These are phyloP conservation scores for Phytophthora tubulina DNA, from an alignment of 352 stramenopile species.

Conservation along the genomic window DNA sequence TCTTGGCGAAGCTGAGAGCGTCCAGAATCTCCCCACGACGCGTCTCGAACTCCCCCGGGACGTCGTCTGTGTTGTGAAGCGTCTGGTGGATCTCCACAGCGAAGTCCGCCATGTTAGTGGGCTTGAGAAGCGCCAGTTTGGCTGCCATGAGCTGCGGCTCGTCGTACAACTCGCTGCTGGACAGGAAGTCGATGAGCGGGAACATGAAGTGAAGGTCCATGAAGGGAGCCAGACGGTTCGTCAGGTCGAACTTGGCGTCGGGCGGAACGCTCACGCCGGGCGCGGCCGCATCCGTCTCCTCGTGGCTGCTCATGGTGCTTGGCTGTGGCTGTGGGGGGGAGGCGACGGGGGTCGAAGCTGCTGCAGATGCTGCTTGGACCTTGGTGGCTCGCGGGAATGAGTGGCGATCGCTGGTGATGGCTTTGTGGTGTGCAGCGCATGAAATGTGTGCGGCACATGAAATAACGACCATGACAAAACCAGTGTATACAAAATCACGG, in stretches of 20 bases:
- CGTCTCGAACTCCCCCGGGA: slow-evolving; percentile 87
- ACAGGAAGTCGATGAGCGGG: slow-evolving; percentile 96
- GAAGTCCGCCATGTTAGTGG: slow-evolving; percentile 98
- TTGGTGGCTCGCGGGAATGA: slow-evolving; percentile 49
- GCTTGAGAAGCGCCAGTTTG: slow-evolving; percentile 93
- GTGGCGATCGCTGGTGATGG: slow-evolving; percentile 33
- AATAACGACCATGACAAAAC: no score
- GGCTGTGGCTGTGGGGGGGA: background rate
- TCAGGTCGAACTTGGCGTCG: slow-evolving; percentile 94
- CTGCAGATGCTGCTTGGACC: slow-evolving; percentile 16
- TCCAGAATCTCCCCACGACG: slow-evolving; percentile 81
- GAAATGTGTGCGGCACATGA: no score
- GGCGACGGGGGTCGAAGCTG: background rate
- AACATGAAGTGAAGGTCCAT: slow-evolving; percentile 99
- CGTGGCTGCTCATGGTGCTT: slow-evolving; percentile 47
- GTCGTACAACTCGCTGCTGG: slow-evolving; percentile 93
- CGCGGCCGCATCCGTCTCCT: slow-evolving; percentile 50
- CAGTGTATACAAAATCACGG: no score
- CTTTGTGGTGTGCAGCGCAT: background rate
- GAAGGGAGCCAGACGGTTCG: slow-evolving; percentile 93
- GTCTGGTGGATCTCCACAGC: slow-evolving; percentile 96
- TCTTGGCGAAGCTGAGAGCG: slow-evolving; percentile 79
- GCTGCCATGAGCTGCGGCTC: slow-evolving; percentile 91
- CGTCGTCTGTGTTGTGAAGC: slow-evolving; percentile 85
- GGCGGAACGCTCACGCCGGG: slow-evolving; percentile 58